Percentiles rank a stretch among this genome's conserved stretches.
Conservation (phyloP, 805 yeast species). For the Sugiyamaella lignohabitans region DNA sequence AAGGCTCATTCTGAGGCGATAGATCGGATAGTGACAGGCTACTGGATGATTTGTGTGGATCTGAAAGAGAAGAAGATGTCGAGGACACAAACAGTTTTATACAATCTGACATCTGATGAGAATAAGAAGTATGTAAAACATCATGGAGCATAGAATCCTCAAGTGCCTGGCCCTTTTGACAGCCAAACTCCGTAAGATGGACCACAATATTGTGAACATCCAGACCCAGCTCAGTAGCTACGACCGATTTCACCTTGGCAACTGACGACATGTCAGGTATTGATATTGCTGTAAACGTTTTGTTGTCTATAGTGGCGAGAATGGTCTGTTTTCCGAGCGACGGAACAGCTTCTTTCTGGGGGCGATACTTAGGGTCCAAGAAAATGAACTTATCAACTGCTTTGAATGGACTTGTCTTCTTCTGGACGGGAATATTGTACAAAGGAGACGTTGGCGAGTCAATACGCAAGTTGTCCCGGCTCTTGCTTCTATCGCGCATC, state of each 20-base stretch:
- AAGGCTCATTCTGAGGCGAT: neutral
- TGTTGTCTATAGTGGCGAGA: constrained; percentile 60
- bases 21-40: neutral
- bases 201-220: constrained; percentile 27
- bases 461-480: constrained; percentile 14
- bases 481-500: constrained; percentile 15
- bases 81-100: neutral
- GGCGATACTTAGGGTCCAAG: constrained; percentile 29
- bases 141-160: constrained; percentile 16
- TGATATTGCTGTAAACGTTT: constrained; percentile 46
- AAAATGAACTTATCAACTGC: neutral
- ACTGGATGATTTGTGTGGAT: neutral
- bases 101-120: neutral
- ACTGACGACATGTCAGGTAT: constrained; percentile 24
- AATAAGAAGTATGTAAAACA: constrained; percentile 5
- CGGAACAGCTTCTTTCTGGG: constrained; percentile 31
- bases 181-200: constrained; percentile 64
- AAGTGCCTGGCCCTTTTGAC: constrained; percentile 34
- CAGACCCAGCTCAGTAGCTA: constrained; percentile 36
- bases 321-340: constrained; percentile 32
- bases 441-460: constrained; percentile 19
- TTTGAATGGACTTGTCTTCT: constrained; percentile 1
- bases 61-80: neutral
- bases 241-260: constrained; percentile 36
- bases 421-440: neutral